phyloP scores from a whole-genome alignment of 495 filamentous ascomycete genomes.

The Hypoxylon perforatum region DNA sequence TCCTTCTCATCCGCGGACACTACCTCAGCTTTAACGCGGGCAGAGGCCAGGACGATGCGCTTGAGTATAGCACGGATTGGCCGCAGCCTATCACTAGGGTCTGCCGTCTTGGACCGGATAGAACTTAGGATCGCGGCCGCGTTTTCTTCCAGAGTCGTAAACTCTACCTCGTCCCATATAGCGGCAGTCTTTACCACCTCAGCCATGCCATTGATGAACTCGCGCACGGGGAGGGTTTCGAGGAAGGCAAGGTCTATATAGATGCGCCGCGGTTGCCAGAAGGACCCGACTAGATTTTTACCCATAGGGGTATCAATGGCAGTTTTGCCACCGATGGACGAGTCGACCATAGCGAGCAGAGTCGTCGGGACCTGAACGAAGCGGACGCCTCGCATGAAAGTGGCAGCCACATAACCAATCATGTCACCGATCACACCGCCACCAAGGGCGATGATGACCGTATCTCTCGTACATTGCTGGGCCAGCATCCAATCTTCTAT shows the following conservation, averaged over 20 bases:
- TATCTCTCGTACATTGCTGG: constrained; percentile 91
- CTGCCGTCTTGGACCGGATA: constrained; percentile 67
- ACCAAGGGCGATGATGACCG: constrained; percentile 93
- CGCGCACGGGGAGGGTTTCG: constrained; percentile 87
- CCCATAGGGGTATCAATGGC: constrained; percentile 97
- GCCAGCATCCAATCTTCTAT: constrained; percentile 98
- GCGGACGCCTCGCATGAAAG: constrained; percentile 96
- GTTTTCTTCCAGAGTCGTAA: constrained; percentile 83
- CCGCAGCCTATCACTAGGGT: constrained; percentile 65
- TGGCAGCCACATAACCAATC: constrained; percentile 96
- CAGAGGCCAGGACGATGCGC: constrained; percentile 87
- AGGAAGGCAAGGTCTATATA: constrained; percentile 96
- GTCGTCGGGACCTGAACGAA: constrained; percentile 98
- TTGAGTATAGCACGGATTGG: constrained; percentile 81
- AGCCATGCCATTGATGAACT: constrained; percentile 99
- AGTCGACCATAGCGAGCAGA: constrained; percentile 96
- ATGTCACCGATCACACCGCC: constrained; percentile 98
- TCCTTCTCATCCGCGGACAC: constrained; percentile 94
- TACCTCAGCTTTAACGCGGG: constrained; percentile 89
- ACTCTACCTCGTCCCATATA: constrained; percentile 92
- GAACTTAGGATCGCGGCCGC: constrained; percentile 79
- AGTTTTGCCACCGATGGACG: constrained; percentile 97
- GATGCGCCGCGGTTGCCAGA: constrained; percentile 94
- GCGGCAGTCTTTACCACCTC: constrained; percentile 98
- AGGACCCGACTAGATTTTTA: constrained; percentile 95